Base-by-base conservation (phyloP, 306 rosid genomes). In the Quercus glauca region DNA sequence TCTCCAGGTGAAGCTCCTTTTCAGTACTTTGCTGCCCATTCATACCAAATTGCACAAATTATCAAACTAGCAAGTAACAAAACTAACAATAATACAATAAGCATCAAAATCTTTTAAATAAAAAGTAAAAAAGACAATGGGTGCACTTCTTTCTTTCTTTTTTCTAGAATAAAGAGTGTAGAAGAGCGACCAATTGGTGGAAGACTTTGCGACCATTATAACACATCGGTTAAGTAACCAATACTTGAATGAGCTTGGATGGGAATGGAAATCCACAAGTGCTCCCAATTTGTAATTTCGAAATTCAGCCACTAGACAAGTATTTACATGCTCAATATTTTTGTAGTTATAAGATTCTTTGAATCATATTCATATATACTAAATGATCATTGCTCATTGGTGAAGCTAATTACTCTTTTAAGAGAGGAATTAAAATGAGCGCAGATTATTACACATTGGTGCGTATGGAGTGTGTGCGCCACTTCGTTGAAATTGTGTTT, bases 1-100 rank as follows among this genome's bases (percentile, higher is more conserved):
- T 95, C 92, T 92, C 99, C 84, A 77, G 94, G 56, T 87, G 96
- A 79, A 92, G 96, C 74, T 88, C 79, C 33, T 25, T 81, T 53
- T 83, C 82, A 68, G 75, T 77, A 75, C 87, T 81, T 71, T 82
- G 88, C 99, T 95, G 90, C 83, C 63, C 35, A 68, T 78, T 76
- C 53, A 43, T 75, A 80, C 76, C 77, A 73, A 78, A 75, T 75
- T 77, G 59, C 33, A 83, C 61, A 67, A 69, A 25, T 64, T 31
- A 81, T 49, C 61, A 65, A 77, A 53, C 57, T 18, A 64, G 60
- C 73, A 9, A 77, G 65, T 71, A n/a, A 76, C 37, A 15, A 13
- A 59, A 7, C 17, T n/a, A 21, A 59, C 26, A 59, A 26, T 20
- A n/a, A 28, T 5, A 35, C 9, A 37, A 74, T 31, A 37, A 6